Evolutionary conservation across 805 yeast genomes (phyloP), one percentile per base, ranked within the genome.

Genomic region (Cyberlindnera xylosilytica): DNA sequence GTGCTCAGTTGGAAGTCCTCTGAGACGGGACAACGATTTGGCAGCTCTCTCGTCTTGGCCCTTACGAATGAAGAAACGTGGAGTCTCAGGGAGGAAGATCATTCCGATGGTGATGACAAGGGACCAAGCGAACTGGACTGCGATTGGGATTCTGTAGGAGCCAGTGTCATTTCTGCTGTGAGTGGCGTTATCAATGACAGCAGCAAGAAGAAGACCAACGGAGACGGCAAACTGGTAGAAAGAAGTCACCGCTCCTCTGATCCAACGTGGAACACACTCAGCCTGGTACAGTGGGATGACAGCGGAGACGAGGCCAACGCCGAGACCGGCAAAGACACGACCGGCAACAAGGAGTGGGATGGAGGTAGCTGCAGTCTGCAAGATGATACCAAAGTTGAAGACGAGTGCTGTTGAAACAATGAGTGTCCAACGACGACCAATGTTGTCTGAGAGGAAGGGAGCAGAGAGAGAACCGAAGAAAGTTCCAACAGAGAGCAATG

Each of bases 251-350:
- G 88, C 77, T 52, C 95, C 36, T 33, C 36, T 33, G 36, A 33
- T 33, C 36, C 36, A 33, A 20, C 36, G 36, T 8, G 36, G 36
- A n/a, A 88, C 76, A 27, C 86, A 81, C 62, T 85, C 95, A 20
- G 90, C 83, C 66, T 83, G 87, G 60, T 83, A 85, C 48, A 85
- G 63, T 18, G 90, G 87, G 26, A 84, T 82, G 47, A 79, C 70
- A 20, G 89, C 83, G 20, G 90, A 79, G 19, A 83, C 69, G 24
- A 78, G 70, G 47, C 93, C 93, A 46, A 85, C 85, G 36, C 87
- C 85, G 7, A 81, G 47, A 20, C 90, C 93, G 18, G 84, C 79
- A 47, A 85, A 65, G 27, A 76, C 74, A 56, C 91, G 70, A 34
- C 90, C 90, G 10, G 75, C 79, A 49, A 81, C 74, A 11, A 81